Conservation (phyloP, 2,329 filamentous ascomycete species). For the Coniochaeta sp. region DNA sequence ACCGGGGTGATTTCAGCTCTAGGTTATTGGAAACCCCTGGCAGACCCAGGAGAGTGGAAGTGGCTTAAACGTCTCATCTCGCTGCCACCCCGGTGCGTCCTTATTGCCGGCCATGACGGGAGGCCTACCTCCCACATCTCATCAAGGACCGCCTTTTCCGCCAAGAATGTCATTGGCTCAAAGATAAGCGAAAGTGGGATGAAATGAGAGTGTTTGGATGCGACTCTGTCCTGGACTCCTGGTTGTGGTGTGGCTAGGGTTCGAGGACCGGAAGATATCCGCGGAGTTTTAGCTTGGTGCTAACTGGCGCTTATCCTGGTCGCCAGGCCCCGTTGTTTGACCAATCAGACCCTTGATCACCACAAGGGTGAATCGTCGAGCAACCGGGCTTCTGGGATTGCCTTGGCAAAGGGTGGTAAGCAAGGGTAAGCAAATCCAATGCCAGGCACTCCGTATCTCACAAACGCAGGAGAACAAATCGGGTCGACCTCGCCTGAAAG, state of each 20-base stretch:
- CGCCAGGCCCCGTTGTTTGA: neutral
- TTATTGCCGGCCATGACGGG: too few relatives aligned
- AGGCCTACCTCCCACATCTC: neutral
- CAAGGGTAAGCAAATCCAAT: too few relatives aligned
- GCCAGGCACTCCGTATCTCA: neutral
- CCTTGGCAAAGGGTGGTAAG: neutral
- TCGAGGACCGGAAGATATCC: too few relatives aligned
- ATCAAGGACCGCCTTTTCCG: neutral
- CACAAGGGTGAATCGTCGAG: neutral
- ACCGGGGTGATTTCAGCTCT: neutral
- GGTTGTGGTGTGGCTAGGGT: too few relatives aligned
- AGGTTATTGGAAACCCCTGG: neutral
- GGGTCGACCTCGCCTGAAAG: neutral
- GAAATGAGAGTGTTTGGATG: neutral
- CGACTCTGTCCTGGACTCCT: too few relatives aligned
- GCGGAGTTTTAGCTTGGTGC: neutral
- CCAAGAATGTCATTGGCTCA: neutral
- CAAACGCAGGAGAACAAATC: neutral
- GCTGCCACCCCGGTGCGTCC: neutral
- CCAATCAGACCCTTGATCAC: neutral
- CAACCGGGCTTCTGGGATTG: neutral
- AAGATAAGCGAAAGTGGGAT: neutral
- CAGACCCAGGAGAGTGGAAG: neutral
- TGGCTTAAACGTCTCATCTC: neutral
- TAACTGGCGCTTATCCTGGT: neutral